Evolutionary conservation across 2,329 filamentous ascomycete genomes (phyloP), one percentile per base, ranked within the genome.

Genomic region (Grosmannia penicillata): DNA sequence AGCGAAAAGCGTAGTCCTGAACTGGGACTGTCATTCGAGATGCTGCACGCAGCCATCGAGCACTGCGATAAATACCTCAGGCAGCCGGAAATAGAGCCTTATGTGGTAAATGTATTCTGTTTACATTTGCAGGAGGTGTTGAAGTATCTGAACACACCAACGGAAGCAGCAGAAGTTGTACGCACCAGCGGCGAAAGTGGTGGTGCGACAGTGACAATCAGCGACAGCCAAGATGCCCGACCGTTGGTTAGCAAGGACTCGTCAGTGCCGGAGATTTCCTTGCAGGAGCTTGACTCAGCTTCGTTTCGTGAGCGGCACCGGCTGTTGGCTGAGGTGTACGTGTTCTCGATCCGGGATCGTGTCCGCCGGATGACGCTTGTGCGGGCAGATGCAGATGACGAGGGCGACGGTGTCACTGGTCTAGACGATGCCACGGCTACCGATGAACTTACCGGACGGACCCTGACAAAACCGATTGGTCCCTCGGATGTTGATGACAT

Each of bases 311-410:
- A 66, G 13, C 61, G 66, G 23, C 66, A 73, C 44, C 51, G 59
- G 14, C 56, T 56, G 10, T 60, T 74, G n/a, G 63, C 74, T 56
- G 53, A 61, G 3, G 59, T 69, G 2, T 75, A 74, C 46, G 72
- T 72, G 42, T 44, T 56, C 8, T 49, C 56, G 1, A 57, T 75
- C 13, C 58, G 63, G 4, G 51, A 46, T 4, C 50, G 53, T 4
- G 63, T 71, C n/a, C n/a, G n/a, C 13, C 11, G n/a, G 3, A 6
- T 9, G 3, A 25, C 27, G 2, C 28, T 23, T 6, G 35, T 44
- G 3, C 39, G 39, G 2, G 38, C 32, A 9, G 21, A 6, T 3
- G 35, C 27, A 30, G 23, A 24, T 11, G 22, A 22, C 3, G n/a
- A n/a, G n/a, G 24, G 24, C 24, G 24, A 11, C 24, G 24, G 7